Conservation (phyloP, 139 green algal species). For the Micractinium sp. region DNA sequence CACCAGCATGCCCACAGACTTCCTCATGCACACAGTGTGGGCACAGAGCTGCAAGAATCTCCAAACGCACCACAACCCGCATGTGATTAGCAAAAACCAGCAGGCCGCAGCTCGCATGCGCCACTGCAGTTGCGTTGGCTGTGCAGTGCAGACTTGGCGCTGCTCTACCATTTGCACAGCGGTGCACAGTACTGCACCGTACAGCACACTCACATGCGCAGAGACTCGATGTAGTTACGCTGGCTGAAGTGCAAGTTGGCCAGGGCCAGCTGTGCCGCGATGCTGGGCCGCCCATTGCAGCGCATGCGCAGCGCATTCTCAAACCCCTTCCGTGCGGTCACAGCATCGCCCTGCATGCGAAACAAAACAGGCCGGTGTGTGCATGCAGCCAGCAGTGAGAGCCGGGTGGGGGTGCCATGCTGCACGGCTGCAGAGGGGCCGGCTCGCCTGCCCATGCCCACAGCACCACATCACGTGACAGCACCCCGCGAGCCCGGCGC, state of each 20-base stretch:
- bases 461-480: background rate
- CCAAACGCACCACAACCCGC: background rate
- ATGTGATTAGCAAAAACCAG: background rate
- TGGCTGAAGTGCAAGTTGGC: slow-evolving; percentile 65
- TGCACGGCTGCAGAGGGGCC: background rate
- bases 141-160: too few relatives aligned
- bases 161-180: too few relatives aligned
- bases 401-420: too few relatives aligned
- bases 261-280: slow-evolving; percentile 67
- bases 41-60: background rate
- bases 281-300: slow-evolving; percentile 67
- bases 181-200: background rate
- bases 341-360: slow-evolving; percentile 51
- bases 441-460: background rate
- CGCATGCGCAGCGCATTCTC: slow-evolving; percentile 39
- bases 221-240: slow-evolving; percentile 64
- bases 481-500: background rate
- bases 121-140: background rate
- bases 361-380: background rate
- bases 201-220: slow-evolving; percentile 56
- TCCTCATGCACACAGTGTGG: background rate
- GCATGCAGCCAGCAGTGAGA: background rate
- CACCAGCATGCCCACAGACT: too few relatives aligned
- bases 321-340: slow-evolving; percentile 56
- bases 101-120: background rate